Evolutionary conservation across 2,329 filamentous ascomycete genomes (phyloP), one percentile per base, ranked within the genome.

Genomic region (Triangularia verruculosa): DNA sequence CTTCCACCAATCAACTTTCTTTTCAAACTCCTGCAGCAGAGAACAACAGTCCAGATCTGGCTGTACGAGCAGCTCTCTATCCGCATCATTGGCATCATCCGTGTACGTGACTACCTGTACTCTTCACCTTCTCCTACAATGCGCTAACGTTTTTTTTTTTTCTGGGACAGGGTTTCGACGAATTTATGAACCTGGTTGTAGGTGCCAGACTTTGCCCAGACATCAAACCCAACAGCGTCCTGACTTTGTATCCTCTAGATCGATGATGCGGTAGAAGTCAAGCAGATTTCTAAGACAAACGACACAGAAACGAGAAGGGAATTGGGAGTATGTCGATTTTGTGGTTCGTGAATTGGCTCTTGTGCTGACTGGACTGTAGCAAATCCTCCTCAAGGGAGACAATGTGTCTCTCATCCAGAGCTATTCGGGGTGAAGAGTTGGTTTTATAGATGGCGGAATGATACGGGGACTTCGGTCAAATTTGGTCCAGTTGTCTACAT

Each of bases 161-260:
- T 11, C 61, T 15, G 22, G 2, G 34, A 1, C 67, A 97, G 93
- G 93, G 95, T 13, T 99, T 99, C 70, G 95, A 99, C 76, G 95
- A 99, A 78, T 99, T 98, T 80, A 97, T 99, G 93, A 99, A 99
- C 80, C 83, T 99, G 57, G 95, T 98, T 43, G 69, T 75, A 39
- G 66, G 70, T 67, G 13, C 17, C 55, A 30, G 55, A 52, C 51
- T 43, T n/a, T 28, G 32, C 58, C 34, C 7, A 32, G 13, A 20
- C n/a, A 28, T 86, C n/a, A 53, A 17, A 47, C 13, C 32, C 12
- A 27, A 25, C 24, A 2, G 30, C 32, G 30, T 13, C 27, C 47
- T 24, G 17, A n/a, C 64, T 68, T 54, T 69, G 64, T 20, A 12
- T 30, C 24, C 39, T 39, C 43, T 30, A 71, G 70, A 70, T 71